Percentiles rank a stretch among this genome's conserved stretches.
Conservation (phyloP, 148 eudicot genomes). For the Polygonum maritimum region DNA sequence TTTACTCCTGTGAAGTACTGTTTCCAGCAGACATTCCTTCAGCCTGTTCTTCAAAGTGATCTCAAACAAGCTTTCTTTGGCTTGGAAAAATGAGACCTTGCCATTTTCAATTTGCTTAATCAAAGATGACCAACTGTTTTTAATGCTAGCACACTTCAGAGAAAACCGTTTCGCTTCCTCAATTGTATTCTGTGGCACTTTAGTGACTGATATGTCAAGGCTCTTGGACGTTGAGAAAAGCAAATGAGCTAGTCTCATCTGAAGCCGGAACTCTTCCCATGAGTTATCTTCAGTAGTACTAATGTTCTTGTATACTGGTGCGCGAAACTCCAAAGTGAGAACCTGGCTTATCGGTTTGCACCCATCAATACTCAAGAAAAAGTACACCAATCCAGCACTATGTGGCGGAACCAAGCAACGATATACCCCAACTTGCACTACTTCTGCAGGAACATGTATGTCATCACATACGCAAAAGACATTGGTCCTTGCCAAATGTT, state of each 20-base stretch:
- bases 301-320: slow-evolving; percentile 23
- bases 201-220: slow-evolving; percentile 43
- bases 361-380: slow-evolving; percentile 72
- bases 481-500: slow-evolving; percentile 35
- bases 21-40: slow-evolving; percentile 83
- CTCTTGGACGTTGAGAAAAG: slow-evolving; percentile 75
- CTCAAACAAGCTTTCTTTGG: slow-evolving; percentile 70
- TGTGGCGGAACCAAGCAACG: slow-evolving; percentile 69
- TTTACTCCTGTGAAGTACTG: slow-evolving; percentile 49
- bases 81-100: slow-evolving; percentile 42
- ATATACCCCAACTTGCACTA: slow-evolving; percentile 67
- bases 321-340: slow-evolving; percentile 55
- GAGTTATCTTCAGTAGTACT: slow-evolving; percentile 24
- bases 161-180: slow-evolving; percentile 61
- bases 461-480: slow-evolving; percentile 69
- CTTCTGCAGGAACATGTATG: slow-evolving; percentile 46
- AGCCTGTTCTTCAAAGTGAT: slow-evolving; percentile 65
- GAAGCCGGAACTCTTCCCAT: slow-evolving; percentile 57
- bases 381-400: slow-evolving; percentile 50
- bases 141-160: slow-evolving; percentile 37
- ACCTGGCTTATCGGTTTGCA: slow-evolving; percentile 68
- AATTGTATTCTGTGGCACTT: slow-evolving; percentile 37
- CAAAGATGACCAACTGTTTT: slow-evolving; percentile 54
- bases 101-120: slow-evolving; percentile 34
- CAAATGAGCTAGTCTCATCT: slow-evolving; percentile 74